These are phyloP conservation scores for Auriscalpium vulgare DNA, from an alignment of 768 basidiomycete genomes.

Conservation along the genomic window DNA sequence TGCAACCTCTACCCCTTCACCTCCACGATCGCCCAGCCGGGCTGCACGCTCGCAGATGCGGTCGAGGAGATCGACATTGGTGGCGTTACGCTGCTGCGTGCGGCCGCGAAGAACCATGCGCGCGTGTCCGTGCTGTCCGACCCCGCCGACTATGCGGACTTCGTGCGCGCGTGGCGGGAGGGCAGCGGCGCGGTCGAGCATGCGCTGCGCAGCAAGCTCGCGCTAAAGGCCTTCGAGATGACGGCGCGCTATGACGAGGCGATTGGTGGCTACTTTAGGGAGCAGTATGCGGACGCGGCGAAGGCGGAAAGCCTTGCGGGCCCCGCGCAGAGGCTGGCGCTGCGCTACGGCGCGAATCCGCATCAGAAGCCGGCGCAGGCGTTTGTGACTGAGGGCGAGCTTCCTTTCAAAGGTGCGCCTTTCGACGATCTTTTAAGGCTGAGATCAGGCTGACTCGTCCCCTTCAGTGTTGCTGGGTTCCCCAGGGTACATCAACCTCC, in stretches of 20 bases:
- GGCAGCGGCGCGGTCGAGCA: conserved; percentile 71
- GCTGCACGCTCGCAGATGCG: conserved; percentile 84
- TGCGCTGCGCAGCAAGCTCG: conserved; percentile 65
- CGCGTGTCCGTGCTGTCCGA: conserved; percentile 87
- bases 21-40: conserved; percentile 79
- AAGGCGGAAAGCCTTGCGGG: conserved; percentile 54
- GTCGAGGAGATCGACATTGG: conserved; percentile 99
- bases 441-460: conserved; percentile 1
- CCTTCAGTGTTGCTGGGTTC: conserved; percentile 77
- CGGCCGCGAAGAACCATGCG: conserved; percentile 96
- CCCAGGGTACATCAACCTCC: conserved; percentile 96
- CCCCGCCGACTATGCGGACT: conserved; percentile 78
- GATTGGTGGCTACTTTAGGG: conserved; percentile 93
- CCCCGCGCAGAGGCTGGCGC: conserved; percentile 71
- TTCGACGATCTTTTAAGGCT: neutral
- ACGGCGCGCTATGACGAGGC: conserved; percentile 93
- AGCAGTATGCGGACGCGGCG: conserved; percentile 87
- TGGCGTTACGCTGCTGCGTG: conserved; percentile 93
- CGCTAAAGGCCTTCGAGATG: conserved; percentile 95
- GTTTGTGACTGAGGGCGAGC: conserved; percentile 76
- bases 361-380: conserved; percentile 99
- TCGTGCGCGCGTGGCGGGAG: conserved; percentile 70
- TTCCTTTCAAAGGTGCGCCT: conserved; percentile 84
- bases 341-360: conserved; percentile 96
- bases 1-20: conserved; percentile 99